Conservation (phyloP, 495 filamentous ascomycete genomes). For the Hypomontagnella monticulosa region DNA sequence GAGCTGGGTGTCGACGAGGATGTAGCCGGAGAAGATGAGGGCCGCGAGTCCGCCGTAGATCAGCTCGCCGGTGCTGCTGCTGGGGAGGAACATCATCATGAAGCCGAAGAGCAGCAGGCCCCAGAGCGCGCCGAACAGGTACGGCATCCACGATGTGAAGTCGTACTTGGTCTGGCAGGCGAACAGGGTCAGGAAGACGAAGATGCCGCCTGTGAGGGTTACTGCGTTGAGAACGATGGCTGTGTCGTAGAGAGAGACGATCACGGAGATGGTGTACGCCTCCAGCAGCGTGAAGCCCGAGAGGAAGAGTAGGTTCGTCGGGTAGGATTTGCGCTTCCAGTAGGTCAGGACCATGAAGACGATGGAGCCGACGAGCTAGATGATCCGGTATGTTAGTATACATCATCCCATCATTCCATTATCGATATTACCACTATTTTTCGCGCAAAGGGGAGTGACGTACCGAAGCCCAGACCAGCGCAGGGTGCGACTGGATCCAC, state of each 20-base stretch:
- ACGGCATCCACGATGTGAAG: constrained; percentile 96
- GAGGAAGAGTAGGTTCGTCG: constrained; percentile 92
- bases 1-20: constrained; percentile 95
- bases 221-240: constrained; percentile 89
- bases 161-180: constrained; percentile 99
- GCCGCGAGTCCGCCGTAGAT: constrained; percentile 83
- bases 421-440: constrained; percentile 5
- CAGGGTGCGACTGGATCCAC: constrained; percentile 88
- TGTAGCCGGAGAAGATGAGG: constrained; percentile 91
- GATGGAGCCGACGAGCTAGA: constrained; percentile 75
- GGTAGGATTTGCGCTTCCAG: constrained; percentile 99
- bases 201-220: constrained; percentile 89
- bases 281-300: constrained; percentile 90
- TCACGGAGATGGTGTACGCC: constrained; percentile 91
- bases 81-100: constrained; percentile 84
- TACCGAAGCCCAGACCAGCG: constrained; percentile 83
- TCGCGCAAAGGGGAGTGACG: constrained; percentile 32
- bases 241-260: constrained; percentile 85
- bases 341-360: constrained; percentile 87
- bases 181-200: constrained; percentile 90
- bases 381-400: constrained; percentile 22
- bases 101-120: constrained; percentile 91
- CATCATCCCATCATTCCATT: too few relatives aligned
- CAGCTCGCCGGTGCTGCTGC: constrained; percentile 79
- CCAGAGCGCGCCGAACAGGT: constrained; percentile 91